These are phyloP conservation scores for Corchorus olitorius DNA, from an alignment of 345 rosid species.

Conservation along the genomic window DNA sequence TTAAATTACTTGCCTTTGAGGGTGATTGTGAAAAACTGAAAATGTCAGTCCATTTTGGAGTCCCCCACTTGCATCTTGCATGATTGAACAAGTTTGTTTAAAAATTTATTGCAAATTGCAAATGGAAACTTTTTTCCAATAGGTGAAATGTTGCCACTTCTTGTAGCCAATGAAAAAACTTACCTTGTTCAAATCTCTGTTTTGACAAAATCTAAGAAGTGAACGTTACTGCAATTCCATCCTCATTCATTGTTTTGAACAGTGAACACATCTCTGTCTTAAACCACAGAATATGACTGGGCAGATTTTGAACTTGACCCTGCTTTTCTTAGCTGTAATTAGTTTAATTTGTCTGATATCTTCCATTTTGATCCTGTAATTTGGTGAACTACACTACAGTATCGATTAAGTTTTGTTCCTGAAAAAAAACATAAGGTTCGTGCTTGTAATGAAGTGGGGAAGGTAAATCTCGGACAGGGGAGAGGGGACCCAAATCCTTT, in stretches of 20 bases:
- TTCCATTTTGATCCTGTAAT: too few species aligned
- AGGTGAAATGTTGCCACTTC: not conserved
- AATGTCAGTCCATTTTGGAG: not conserved
- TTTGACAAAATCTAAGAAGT: not conserved
- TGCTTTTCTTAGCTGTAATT: too few species aligned
- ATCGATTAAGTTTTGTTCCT: too few species aligned
- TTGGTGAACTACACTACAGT: too few species aligned
- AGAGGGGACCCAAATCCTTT: not conserved
- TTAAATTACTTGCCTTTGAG: not conserved
- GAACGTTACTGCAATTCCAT: not conserved
- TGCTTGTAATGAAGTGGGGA: slow-evolving; percentile 1
- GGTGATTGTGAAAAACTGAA: not conserved
- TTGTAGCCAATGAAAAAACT: not conserved
- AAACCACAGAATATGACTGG: not conserved
- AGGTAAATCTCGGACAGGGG: slow-evolving; percentile 18
- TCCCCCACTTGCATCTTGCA: not conserved
- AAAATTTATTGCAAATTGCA: not conserved
- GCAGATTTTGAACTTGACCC: not conserved
- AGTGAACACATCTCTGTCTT: not conserved
- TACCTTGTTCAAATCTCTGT: not conserved
- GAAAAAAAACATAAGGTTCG: not conserved
- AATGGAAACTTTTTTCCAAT: not conserved
- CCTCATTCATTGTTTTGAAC: not conserved
- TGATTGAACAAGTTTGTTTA: not conserved
- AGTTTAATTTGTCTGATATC: too few species aligned